These are phyloP conservation scores for Ilyonectria sp. DNA, from an alignment of 2,329 filamentous ascomycete genomes.

Conservation along the genomic window DNA sequence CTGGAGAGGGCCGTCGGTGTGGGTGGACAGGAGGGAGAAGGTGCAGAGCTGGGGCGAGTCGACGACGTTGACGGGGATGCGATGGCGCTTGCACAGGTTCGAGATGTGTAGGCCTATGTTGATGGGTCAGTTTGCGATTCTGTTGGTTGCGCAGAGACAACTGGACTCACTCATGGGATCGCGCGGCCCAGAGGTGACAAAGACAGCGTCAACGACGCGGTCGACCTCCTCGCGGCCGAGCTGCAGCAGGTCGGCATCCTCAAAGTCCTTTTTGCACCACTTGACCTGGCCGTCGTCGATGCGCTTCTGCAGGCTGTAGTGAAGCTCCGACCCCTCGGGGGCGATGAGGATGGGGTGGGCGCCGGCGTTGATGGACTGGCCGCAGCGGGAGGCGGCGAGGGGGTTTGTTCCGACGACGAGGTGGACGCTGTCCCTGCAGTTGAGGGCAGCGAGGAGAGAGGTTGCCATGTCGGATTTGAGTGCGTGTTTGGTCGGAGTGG, in stretches of 20 bases:
- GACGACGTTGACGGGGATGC: constrained; percentile 94
- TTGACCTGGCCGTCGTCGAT: constrained; percentile 77
- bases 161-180: constrained; percentile 55
- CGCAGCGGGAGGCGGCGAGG: constrained; percentile 87
- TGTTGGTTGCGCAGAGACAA: constrained; percentile 23
- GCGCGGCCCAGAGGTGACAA: constrained; percentile 77
- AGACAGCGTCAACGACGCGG: constrained; percentile 89
- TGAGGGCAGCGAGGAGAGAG: constrained; percentile 80
- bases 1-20: constrained; percentile 92
- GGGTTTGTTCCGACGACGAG: constrained; percentile 90
- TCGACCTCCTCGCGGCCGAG: constrained; percentile 87
- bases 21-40: constrained; percentile 90
- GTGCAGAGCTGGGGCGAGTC: constrained; percentile 90
- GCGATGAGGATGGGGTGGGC: constrained; percentile 86
- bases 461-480: constrained; percentile 30
- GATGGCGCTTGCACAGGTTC: constrained; percentile 79
- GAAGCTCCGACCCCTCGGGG: constrained; percentile 72
- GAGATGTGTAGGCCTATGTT: constrained; percentile 76
- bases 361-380: constrained; percentile 85
- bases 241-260: constrained; percentile 79
- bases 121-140: constrained; percentile 8
- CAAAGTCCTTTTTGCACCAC: constrained; percentile 78
- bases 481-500: background rate
- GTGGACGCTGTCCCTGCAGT: constrained; percentile 81
- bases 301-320: constrained; percentile 72